Evolutionary conservation across 2,329 filamentous ascomycete species (phyloP), one percentile per base, ranked within the genome.

Genomic region (Domatiomyces globalis): DNA sequence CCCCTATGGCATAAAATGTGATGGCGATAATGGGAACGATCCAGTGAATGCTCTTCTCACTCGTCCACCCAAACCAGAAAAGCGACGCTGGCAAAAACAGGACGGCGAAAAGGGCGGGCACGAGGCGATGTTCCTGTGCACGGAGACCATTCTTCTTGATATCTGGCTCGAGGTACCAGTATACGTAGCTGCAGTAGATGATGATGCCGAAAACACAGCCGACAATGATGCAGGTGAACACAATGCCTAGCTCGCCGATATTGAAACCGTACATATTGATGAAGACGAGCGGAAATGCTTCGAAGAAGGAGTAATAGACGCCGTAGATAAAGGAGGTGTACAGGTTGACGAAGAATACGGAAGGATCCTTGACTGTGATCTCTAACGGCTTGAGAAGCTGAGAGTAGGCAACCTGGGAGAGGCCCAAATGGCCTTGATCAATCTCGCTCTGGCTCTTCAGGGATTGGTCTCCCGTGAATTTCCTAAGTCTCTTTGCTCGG

Each of bases 201-300:
- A 60, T 65, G 42, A 77, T 66, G 42, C 73, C 77, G 51, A 81
- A 61, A 5, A 78, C 52, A 60, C 75, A 79, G 8, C 76, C 70
- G n/a, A 81, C 71, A 22, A 80, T 67, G 59, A 83, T 72, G 56
- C 74, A 77, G 47, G 79, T 67, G 68, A 83, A 83, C 45, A 80
- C 73, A 8, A 83, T 71, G 27, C 79, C 78, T 55, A 77, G 66
- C 56, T 79, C 63, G 29, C 79, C 78, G 2, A 76, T 65, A 53
- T 71, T 74, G 73, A 84, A 81, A 61, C 67, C 64, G 65, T 84
- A 84, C 60, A 74, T 68, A 42, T 71, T 71, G 2, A 73, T 71
- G 62, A 80, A 84, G 51, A 83, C 78, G 12, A 81, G 67, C 3
- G 80, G 79, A 63, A 84, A 83, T n/a, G 76, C 76, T 60, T 83